Conservation (phyloP, 148 eudicot genomes). For the Dysphania ambrosioides region DNA sequence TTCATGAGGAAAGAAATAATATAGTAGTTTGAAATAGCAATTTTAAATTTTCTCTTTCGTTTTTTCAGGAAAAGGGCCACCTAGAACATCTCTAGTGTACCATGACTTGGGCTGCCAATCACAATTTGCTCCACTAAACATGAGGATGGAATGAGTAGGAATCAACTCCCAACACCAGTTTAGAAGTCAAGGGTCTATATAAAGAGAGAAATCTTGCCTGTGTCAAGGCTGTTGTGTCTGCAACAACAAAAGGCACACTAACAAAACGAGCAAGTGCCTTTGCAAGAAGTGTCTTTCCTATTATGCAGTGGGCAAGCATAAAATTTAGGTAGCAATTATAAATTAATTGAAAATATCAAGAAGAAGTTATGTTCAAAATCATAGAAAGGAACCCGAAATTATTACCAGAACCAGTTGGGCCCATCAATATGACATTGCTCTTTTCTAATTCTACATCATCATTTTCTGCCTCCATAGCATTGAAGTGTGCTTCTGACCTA, state of each 20-base stretch:
- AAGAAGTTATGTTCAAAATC: not conserved
- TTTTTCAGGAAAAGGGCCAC: not conserved
- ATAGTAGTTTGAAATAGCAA: not conserved
- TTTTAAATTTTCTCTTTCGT: too few relatives aligned
- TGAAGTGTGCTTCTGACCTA: constrained; percentile 66
- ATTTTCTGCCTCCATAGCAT: constrained; percentile 33
- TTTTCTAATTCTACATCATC: constrained; percentile 85
- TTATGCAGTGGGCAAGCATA: constrained; percentile 24
- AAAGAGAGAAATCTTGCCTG: constrained; percentile 48
- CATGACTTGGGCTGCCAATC: not conserved
- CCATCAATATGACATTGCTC: constrained; percentile 89
- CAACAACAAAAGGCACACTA: constrained; percentile 87
- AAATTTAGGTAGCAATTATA: not conserved
- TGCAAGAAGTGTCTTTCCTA: constrained; percentile 95
- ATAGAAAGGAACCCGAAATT: not conserved
- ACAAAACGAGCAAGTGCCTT: constrained; percentile 92
- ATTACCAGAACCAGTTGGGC: constrained; percentile 93
- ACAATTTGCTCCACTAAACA: not conserved
- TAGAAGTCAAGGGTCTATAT: not conserved
- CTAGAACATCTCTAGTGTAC: not conserved
- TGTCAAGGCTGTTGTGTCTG: constrained; percentile 90
- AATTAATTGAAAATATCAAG: not conserved
- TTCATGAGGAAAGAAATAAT: too few relatives aligned
- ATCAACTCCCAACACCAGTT: not conserved
- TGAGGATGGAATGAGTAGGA: not conserved